A percentile compares a stretch with the other conserved stretches of the same genome.
These are phyloP conservation scores for Aspergillus sp. DNA, from an alignment of 2,329 filamentous ascomycete species.

Conservation along the genomic window DNA sequence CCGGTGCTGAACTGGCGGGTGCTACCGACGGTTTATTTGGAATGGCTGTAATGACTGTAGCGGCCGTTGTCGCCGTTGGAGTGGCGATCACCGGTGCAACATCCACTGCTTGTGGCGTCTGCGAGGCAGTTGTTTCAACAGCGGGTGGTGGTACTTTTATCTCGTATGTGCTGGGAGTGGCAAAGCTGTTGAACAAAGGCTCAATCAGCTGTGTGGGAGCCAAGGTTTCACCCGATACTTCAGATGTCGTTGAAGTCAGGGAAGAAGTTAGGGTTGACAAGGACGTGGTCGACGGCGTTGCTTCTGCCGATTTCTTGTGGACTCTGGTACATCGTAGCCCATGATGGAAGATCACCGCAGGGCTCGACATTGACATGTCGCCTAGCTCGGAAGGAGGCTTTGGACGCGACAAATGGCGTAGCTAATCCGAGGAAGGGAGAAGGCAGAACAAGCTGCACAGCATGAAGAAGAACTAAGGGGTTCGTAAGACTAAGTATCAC, in stretches of 20 bases:
- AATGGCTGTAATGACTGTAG: neutral
- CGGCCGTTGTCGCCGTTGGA: neutral
- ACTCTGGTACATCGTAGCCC: slow-evolving; percentile 27
- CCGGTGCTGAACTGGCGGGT: neutral
- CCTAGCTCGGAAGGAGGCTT: slow-evolving; percentile 18
- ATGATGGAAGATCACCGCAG: slow-evolving; percentile 22
- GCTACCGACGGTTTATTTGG: neutral
- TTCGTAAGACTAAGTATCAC: neutral
- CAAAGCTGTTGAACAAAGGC: neutral
- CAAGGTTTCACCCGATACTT: neutral
- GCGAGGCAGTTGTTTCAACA: neutral
- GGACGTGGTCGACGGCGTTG: slow-evolving; percentile 7
- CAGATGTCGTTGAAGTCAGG: slow-evolving; percentile 3
- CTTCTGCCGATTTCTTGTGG: slow-evolving; percentile 17
- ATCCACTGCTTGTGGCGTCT: neutral
- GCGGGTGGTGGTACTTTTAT: neutral
- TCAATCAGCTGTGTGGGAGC: neutral
- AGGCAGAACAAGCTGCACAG: neutral
- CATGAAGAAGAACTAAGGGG: neutral
- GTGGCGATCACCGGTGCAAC: neutral
- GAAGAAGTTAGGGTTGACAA: slow-evolving; percentile 2
- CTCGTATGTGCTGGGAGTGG: neutral
- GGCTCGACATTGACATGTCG: slow-evolving; percentile 29
- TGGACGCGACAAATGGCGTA: slow-evolving; percentile 1
- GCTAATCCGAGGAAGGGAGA: slow-evolving; percentile 6